Evolutionary conservation across 2,329 filamentous ascomycete genomes (phyloP).

Genomic region (Ophiocordyceps camponoti-saundersi): DNA sequence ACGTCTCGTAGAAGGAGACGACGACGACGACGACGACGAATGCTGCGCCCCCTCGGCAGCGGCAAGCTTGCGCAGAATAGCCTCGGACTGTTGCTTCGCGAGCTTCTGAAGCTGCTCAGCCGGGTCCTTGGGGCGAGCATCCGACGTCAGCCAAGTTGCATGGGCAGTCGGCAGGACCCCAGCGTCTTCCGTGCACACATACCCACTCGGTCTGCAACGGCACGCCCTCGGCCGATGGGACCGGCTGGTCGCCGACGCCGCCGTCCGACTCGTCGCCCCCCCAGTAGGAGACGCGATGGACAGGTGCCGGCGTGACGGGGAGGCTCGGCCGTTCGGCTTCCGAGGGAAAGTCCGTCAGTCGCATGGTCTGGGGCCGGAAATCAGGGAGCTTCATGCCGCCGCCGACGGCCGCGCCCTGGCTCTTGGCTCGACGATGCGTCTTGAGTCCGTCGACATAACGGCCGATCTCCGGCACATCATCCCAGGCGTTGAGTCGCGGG

Average conservation of each 20-base stretch:
- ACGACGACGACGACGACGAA: background rate
- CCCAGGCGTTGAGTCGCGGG: constrained; percentile 77
- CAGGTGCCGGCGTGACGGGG: constrained; percentile 76
- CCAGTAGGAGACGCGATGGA: constrained; percentile 54
- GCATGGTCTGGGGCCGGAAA: constrained; percentile 29
- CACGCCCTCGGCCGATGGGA: constrained; percentile 68
- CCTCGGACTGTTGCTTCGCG: constrained; percentile 46
- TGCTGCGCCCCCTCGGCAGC: constrained; percentile 9
- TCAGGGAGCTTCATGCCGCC: constrained; percentile 2
- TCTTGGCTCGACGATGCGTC: constrained; percentile 28
- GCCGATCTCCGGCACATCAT: constrained; percentile 75
- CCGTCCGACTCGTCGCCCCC: constrained; percentile 18
- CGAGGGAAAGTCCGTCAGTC: constrained; percentile 74
- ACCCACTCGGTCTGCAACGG: constrained; percentile 86
- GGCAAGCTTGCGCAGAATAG: constrained; percentile 36
- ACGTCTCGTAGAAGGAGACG: background rate
- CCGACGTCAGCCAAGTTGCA: constrained; percentile 39
- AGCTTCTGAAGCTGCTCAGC: constrained; percentile 52
- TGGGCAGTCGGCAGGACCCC: constrained; percentile 32
- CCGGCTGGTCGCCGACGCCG: constrained; percentile 30
- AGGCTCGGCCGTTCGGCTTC: constrained; percentile 71
- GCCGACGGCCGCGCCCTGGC: background rate
- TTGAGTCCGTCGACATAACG: constrained; percentile 68
- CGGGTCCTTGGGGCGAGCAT: constrained; percentile 44
- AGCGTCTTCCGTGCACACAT: constrained; percentile 47